Evolutionary conservation across 2,329 filamentous ascomycete species (phyloP).

Genomic region (Verticillium tricorpus): DNA sequence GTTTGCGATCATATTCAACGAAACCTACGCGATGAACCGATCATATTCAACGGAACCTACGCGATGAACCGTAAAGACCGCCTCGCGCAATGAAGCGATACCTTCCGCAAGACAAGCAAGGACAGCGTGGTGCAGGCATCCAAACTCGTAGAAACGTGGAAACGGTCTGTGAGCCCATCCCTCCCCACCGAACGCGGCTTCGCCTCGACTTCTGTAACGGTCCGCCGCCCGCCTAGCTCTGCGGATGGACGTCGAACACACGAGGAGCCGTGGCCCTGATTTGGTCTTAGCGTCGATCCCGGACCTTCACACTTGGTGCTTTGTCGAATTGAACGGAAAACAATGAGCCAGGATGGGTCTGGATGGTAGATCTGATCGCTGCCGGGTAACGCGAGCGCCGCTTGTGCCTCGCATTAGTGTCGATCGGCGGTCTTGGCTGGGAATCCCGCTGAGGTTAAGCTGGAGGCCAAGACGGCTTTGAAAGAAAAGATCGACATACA

Average conservation of each 20-base stretch:
- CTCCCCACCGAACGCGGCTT: background rate
- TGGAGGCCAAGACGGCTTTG: background rate
- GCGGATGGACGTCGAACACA: background rate
- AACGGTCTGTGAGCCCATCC: background rate
- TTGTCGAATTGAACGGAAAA: background rate
- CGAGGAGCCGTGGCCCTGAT: background rate
- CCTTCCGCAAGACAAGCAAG: no score
- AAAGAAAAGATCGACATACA: background rate
- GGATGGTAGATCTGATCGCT: background rate
- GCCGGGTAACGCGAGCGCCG: background rate
- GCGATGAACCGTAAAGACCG: no score
- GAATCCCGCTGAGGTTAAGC: background rate
- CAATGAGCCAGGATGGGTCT: background rate
- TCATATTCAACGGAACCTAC: no score
- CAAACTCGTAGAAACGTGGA: no score
- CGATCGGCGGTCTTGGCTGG: background rate
- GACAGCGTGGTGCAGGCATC: no score
- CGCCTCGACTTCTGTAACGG: background rate
- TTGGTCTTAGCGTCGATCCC: background rate
- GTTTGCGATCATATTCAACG: no score
- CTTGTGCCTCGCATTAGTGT: slow-evolving; percentile 7
- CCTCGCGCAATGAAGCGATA: no score
- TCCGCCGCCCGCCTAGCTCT: background rate
- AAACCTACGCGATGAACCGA: no score
- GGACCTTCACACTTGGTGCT: background rate